These are phyloP conservation scores for Sanghuangporus weigelae DNA, from an alignment of 1,284 basidiomycete species.

Conservation along the genomic window DNA sequence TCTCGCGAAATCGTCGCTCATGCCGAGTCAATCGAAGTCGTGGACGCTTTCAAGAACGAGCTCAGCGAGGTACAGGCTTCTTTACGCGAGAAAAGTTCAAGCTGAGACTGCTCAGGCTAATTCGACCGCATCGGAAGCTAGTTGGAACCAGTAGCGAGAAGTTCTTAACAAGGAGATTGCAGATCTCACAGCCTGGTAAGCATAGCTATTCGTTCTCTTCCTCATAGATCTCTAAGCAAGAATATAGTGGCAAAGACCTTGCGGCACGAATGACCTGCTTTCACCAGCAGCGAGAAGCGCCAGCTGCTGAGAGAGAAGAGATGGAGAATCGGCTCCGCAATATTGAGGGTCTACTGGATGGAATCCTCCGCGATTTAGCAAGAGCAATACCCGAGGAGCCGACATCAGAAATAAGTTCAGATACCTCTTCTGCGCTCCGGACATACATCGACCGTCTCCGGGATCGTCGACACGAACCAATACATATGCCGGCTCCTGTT, in stretches of 20 bases:
- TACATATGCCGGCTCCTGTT: constrained; percentile 17
- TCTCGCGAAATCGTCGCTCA: constrained; percentile 77
- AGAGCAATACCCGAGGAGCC: constrained; percentile 5
- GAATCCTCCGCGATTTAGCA: constrained; percentile 17
- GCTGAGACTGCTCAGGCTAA: constrained; percentile 75
- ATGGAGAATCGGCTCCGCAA: constrained; percentile 31
- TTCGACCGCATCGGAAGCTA: constrained; percentile 60
- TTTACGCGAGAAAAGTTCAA: constrained; percentile 51
- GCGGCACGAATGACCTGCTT: constrained; percentile 73
- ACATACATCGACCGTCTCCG: constrained; percentile 15
- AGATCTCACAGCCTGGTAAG: constrained; percentile 60
- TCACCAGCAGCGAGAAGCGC: constrained; percentile 42
- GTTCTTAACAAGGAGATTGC: constrained; percentile 72
- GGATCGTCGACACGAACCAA: constrained; percentile 8
- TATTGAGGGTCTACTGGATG: constrained; percentile 42
- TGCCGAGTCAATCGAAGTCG: constrained; percentile 73
- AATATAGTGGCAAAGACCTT: constrained; percentile 56
- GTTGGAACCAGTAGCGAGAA: constrained; percentile 77
- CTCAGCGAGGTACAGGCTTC: constrained; percentile 45
- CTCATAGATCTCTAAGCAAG: not conserved
- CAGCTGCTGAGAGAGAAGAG: constrained; percentile 36
- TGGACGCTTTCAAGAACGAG: constrained; percentile 62
- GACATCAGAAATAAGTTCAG: constrained; percentile 16
- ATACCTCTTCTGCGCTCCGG: constrained; percentile 15
- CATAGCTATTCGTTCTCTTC: not conserved